Evolutionary conservation across 1,284 basidiomycete genomes (phyloP).

Genomic region (Rugosomyces carneus): DNA sequence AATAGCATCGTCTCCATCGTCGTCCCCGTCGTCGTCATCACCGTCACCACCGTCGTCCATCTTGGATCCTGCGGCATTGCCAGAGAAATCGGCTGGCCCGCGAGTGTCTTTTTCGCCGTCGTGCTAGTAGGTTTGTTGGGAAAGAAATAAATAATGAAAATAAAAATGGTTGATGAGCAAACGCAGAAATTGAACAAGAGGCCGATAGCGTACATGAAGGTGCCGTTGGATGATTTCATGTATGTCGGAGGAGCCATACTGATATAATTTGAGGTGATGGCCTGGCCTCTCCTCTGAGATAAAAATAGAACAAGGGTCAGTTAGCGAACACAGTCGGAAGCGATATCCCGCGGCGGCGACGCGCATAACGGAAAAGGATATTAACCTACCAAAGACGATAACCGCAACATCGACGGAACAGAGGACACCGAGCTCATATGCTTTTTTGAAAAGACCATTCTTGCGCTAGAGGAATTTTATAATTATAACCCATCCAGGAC

Average conservation of each 20-base stretch:
- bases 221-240: slow-evolving; percentile 47
- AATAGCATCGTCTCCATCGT: slow-evolving; percentile 6
- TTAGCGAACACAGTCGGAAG: background rate
- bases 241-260: slow-evolving; percentile 53
- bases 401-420: slow-evolving; percentile 19
- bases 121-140: slow-evolving; percentile 34
- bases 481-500: slow-evolving; percentile 30
- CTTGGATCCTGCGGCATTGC: slow-evolving; percentile 18
- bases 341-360: background rate
- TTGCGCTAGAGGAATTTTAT: slow-evolving; percentile 23
- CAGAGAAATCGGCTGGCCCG: slow-evolving; percentile 41
- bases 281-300: slow-evolving; percentile 43
- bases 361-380: background rate
- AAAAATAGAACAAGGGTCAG: slow-evolving; percentile 20
- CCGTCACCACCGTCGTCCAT: slow-evolving; percentile 10
- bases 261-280: slow-evolving; percentile 55
- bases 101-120: slow-evolving; percentile 49
- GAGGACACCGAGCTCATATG: slow-evolving; percentile 24
- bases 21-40: slow-evolving; percentile 11
- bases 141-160: slow-evolving; percentile 5
- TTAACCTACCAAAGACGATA: slow-evolving; percentile 17
- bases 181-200: background rate
- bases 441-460: slow-evolving; percentile 25
- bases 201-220: slow-evolving; percentile 30
- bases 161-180: slow-evolving; percentile 1